phyloP scores from a whole-genome alignment of 2,329 filamentous ascomycete species.

The Xylariaceae sp. region DNA sequence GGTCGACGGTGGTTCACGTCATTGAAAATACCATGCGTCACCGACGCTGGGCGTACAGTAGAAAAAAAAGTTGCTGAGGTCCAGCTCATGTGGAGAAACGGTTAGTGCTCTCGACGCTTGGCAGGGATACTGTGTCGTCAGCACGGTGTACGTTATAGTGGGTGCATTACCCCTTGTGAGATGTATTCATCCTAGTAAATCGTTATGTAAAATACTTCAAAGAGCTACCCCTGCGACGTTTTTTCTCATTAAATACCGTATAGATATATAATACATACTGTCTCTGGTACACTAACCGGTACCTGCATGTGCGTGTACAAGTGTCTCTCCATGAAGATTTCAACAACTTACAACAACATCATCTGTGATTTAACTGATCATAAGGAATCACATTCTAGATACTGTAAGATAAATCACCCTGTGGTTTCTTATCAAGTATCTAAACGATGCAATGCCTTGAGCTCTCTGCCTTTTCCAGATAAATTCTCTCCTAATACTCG shows the following conservation, averaged over 20 bases:
- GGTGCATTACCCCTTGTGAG: neutral
- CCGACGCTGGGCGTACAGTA: neutral
- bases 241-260: too few species aligned
- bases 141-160: neutral
- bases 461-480: neutral
- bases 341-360: neutral
- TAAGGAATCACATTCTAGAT: neutral
- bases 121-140: neutral
- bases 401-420: neutral
- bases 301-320: neutral
- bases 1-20: slow-evolving; percentile 22
- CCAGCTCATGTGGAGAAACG: slow-evolving; percentile 1
- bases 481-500: slow-evolving; percentile 9
- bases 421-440: neutral
- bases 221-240: too few species aligned
- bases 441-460: neutral
- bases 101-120: neutral
- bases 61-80: slow-evolving; percentile 11
- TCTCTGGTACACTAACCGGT: too few species aligned
- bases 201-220: too few species aligned
- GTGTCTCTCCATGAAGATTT: neutral
- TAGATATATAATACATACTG: too few species aligned
- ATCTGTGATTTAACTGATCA: neutral
- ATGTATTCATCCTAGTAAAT: too few species aligned
- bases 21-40: slow-evolving; percentile 17